These are phyloP conservation scores for Salvia hispanica DNA, from an alignment of 257 asterid species.

Conservation along the genomic window DNA sequence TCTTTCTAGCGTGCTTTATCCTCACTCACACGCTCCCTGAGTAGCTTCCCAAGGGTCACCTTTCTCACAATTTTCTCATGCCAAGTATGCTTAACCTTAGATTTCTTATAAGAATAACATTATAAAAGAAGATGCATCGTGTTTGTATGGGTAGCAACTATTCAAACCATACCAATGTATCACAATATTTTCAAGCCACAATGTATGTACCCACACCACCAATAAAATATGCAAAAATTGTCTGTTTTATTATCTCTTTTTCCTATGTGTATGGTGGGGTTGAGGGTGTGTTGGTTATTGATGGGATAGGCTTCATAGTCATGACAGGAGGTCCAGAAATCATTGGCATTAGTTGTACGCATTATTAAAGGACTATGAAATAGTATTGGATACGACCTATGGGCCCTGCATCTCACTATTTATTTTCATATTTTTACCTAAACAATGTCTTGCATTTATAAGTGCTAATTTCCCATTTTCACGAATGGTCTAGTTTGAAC, in stretches of 20 bases:
- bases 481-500: not conserved
- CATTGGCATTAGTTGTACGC: constrained; percentile 35
- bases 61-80: too few species aligned
- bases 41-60: too few species aligned
- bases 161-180: not conserved
- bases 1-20: too few species aligned
- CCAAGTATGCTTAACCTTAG: too few species aligned
- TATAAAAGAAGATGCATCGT: too few species aligned
- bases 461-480: not conserved
- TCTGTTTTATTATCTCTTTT: not conserved
- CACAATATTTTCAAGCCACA: not conserved
- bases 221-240: not conserved
- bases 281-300: constrained; percentile 1
- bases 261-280: not conserved
- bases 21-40: too few species aligned
- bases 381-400: constrained; percentile 16
- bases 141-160: too few species aligned
- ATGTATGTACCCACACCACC: not conserved
- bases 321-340: constrained; percentile 34
- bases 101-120: too few species aligned
- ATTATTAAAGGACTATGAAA: constrained; percentile 16
- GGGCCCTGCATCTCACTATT: not conserved
- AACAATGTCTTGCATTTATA: not conserved
- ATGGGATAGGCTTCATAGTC: constrained; percentile 11
- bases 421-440: not conserved